These are phyloP conservation scores for Lasiodiplodia hormozganensis DNA, from an alignment of 2,329 filamentous ascomycete species.

Conservation along the genomic window DNA sequence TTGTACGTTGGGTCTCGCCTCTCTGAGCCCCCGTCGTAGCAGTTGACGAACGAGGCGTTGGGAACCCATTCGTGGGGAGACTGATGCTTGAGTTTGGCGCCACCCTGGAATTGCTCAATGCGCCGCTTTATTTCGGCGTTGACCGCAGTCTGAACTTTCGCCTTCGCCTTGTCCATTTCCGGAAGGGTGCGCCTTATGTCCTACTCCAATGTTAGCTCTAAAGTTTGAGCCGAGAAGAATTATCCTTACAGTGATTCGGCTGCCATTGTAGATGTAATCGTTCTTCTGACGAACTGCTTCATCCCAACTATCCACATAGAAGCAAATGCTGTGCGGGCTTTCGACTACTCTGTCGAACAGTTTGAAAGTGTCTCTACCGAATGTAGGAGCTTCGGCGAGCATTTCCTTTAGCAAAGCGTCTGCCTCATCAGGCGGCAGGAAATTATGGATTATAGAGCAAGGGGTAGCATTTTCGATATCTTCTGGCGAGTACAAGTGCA, in stretches of 20 bases:
- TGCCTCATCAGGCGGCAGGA: constrained; percentile 75
- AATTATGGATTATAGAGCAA: constrained; percentile 92
- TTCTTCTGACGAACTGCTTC: constrained; percentile 74
- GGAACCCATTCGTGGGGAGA: constrained; percentile 76
- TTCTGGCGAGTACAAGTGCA: constrained; percentile 81
- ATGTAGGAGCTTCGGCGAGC: constrained; percentile 73
- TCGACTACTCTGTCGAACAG: constrained; percentile 87
- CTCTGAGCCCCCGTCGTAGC: constrained; percentile 76
- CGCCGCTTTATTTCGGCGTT: constrained; percentile 77
- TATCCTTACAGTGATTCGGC: constrained; percentile 61
- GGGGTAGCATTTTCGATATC: constrained; percentile 86
- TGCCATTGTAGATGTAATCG: constrained; percentile 87
- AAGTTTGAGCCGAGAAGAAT: not conserved
- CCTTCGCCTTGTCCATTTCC: constrained; percentile 72
- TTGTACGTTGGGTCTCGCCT: not conserved
- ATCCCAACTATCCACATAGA: constrained; percentile 79
- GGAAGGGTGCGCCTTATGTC: constrained; percentile 80
- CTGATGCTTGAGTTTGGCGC: constrained; percentile 79
- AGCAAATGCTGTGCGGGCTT: constrained; percentile 81
- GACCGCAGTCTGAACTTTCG: constrained; percentile 74
- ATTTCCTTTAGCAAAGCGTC: constrained; percentile 78
- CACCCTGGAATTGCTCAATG: constrained; percentile 68
- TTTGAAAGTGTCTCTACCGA: constrained; percentile 76
- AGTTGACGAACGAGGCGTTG: constrained; percentile 94
- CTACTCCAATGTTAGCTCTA: not conserved